phyloP scores from a whole-genome alignment of 2,329 filamentous ascomycete species.

The Penicillium concentricum region DNA sequence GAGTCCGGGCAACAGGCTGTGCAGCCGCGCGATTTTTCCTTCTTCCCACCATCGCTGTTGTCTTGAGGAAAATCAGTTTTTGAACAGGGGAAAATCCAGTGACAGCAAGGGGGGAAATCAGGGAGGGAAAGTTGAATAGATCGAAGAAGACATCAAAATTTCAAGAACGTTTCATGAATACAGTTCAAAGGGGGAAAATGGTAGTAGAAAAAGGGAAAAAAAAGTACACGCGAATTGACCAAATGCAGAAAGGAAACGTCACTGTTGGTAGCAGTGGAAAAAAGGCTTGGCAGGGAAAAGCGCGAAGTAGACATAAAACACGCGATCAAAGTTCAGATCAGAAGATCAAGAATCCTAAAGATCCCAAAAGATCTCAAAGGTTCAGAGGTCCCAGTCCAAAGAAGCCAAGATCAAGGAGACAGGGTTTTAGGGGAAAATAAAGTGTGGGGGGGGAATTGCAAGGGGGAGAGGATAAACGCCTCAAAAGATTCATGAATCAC shows the following conservation, averaged over 20 bases:
- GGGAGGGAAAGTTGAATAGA: neutral
- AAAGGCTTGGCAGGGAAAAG: constrained; percentile 4
- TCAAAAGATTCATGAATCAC: neutral
- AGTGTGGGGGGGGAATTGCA: neutral
- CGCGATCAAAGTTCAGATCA: neutral
- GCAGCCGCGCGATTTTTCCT: constrained; percentile 34
- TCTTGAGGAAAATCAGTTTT: constrained; percentile 9
- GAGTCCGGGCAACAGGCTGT: constrained; percentile 19
- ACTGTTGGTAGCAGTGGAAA: neutral
- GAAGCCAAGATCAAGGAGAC: neutral
- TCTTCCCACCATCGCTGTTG: constrained; percentile 37
- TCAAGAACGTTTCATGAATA: neutral
- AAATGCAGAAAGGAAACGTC: constrained; percentile 4
- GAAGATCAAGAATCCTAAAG: neutral
- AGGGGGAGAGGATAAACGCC: neutral
- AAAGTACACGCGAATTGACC: neutral
- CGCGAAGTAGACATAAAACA: constrained; percentile 1
- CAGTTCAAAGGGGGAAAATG: neutral
- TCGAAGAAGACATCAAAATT: neutral
- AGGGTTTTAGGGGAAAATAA: neutral
- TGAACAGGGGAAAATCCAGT: constrained; percentile 1
- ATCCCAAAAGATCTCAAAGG: neutral
- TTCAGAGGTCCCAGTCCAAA: neutral
- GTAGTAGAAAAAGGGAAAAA: neutral
- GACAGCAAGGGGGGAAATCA: constrained; percentile 6